Base-by-base conservation (phyloP, 345 rosid genomes). In the Salix purpurea region DNA sequence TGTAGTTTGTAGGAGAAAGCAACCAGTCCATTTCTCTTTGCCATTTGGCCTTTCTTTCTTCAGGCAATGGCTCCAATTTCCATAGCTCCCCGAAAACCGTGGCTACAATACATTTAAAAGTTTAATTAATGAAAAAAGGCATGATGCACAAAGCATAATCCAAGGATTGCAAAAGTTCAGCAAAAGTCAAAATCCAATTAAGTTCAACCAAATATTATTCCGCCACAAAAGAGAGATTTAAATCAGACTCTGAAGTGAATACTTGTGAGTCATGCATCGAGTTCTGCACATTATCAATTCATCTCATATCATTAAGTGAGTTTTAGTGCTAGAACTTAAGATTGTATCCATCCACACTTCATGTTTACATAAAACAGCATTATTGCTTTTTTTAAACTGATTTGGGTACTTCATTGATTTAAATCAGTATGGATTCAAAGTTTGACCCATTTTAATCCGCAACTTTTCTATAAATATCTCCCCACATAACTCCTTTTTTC, bases 61-160 rank as follows among this genome's bases (percentile, higher is more conserved):
- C 89, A 40, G 88, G 81, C 62, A 96, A 81, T 2, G 99, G 99
- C 85, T 95, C 97, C 78, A 96, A 76, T 82, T 96, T 96, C 99
- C 98, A 93, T 19, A 91, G 81, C 86, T 96, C 99, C 65, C 99
- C 99, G n/a, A 96, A 96, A 71, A 93, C 81, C 2, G 97, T 88
- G 23, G 91, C 98, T 96, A 81, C 77, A 84, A 71, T 80, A 74
- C 48, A 16, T 44, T 50, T 72, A 34, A 23, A 24, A 19, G 11
- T 21, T 5, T 18, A 40, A 19, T 65, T n/a, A 14, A 12, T 13
- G 9, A 67, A 66, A 46, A 30, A 46, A 34, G 2, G 32, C 6
- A 9, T 3, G 11, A 2, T 32, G 3, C 16, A 15, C 24, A 6
- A 12, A 70, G 12, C 39, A 74, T 5, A 16, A 16, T 2, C 15